Base-by-base conservation (phyloP, 768 basidiomycete species). In the Gyrodon lividus region DNA sequence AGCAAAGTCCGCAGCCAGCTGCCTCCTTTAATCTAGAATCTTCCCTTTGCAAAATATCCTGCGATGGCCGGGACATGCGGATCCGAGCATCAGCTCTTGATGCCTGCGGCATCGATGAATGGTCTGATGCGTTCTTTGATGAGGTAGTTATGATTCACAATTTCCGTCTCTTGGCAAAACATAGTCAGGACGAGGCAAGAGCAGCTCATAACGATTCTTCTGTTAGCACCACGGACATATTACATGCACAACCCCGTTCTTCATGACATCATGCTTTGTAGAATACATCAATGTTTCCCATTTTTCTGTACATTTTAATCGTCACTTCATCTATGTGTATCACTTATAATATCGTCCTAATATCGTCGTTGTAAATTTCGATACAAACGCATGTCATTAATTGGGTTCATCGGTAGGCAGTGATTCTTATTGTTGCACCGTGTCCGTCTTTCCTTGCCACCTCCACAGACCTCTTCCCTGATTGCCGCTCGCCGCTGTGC, bases 121-220 rank as follows among this genome's bases (percentile, higher is more conserved):
- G 83, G 82, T 78, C 81, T 10, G 83, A 85, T 64, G 59, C 72
- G 46, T 77, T 83, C 63, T 83, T 84, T 50, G 81, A 84, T 51
- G 80, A 82, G 59, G 75, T 84, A 24, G 69, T 82, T 47, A 79
- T 81, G 78, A 74, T 83, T 61, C 71, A 80, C 65, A 75, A 82
- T 54, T 81, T 76, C 58, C 66, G 68, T 47, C 67, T 69, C 49
- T 65, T 69, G 59, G 68, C 69, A 43, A 69, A 62, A 60, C 68
- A 71, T 31, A 69, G 69, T 59, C 69, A 71, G 49, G 68, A 71
- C 55, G 68, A 69, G 39, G 68, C 68, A 52, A 69, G 59, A 58
- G 65, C 55, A 2, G 50, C 56, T 33, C 59, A 60, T 58, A 55
- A 59, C 57, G 61, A 59, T 58, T 51, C 63, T 53, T 60, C 61